phyloP scores from a whole-genome alignment of 352 stramenopile genomes.

The Ochromonadaceae sp. region DNA sequence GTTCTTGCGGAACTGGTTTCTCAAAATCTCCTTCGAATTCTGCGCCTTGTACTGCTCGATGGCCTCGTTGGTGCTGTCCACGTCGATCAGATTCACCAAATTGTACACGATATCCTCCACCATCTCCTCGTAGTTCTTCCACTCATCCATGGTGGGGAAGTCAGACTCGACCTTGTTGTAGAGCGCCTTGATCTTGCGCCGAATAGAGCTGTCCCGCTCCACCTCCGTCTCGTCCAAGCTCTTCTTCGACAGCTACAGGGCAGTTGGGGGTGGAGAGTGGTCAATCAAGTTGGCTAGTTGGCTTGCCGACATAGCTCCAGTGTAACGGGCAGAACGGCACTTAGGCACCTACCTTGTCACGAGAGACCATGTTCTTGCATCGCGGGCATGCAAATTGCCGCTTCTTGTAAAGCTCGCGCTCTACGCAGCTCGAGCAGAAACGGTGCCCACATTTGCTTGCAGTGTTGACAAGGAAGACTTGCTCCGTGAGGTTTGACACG shows the following conservation, averaged over 20 bases:
- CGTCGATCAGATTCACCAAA: neutral
- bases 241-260: neutral
- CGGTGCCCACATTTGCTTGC: neutral
- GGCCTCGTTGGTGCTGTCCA: neutral
- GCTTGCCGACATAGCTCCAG: neutral
- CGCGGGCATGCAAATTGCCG: neutral
- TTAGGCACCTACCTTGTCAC: neutral
- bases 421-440: neutral
- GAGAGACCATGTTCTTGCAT: neutral
- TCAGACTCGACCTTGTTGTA: constrained; percentile 3
- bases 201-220: neutral
- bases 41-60: neutral
- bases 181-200: neutral
- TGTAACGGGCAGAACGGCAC: no score
- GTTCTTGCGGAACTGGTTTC: neutral
- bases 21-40: neutral
- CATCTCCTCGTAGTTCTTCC: constrained; percentile 12
- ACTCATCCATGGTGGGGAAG: neutral
- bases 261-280: neutral
- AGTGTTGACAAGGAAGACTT: neutral
- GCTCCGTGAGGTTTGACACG: neutral
- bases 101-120: constrained; percentile 6
- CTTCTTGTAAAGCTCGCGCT: neutral
- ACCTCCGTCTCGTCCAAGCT: neutral
- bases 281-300: neutral